Conservation (phyloP, 2,329 filamentous ascomycete species). For the Colletotrichum godetiae region DNA sequence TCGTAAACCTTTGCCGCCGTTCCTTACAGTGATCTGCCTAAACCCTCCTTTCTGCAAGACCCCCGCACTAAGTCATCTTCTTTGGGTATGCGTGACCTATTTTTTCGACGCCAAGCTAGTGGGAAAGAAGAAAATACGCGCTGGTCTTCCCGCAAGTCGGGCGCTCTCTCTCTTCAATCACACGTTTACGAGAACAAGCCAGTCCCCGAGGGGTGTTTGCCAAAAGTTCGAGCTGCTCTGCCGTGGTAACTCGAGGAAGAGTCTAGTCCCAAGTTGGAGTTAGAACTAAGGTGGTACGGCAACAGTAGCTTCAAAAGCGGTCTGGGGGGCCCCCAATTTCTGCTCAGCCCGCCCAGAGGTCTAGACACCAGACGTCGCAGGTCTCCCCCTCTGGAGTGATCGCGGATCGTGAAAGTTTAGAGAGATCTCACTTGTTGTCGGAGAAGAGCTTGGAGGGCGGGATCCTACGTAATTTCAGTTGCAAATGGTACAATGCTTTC, state of each 20-base stretch:
- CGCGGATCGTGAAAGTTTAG: slow-evolving; percentile 19
- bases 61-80: background rate
- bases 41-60: background rate
- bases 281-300: background rate
- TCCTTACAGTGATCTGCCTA: slow-evolving; percentile 14
- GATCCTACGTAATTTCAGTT: slow-evolving; percentile 18
- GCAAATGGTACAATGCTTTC: slow-evolving; percentile 16
- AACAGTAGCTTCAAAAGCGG: slow-evolving; percentile 11
- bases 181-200: slow-evolving; percentile 2
- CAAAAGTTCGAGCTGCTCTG: background rate
- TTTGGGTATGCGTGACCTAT: slow-evolving; percentile 12
- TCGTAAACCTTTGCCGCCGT: slow-evolving; percentile 16
- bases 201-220: background rate
- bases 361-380: background rate
- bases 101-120: slow-evolving; percentile 16
- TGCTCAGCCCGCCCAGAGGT: background rate
- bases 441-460: background rate
- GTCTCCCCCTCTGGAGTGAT: background rate
- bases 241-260: background rate
- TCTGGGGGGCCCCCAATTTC: background rate
- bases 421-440: slow-evolving; percentile 10
- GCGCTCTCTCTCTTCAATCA: background rate
- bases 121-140: slow-evolving; percentile 1
- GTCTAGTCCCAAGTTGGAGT: background rate
- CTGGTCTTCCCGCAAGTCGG: slow-evolving; percentile 12